A percentile compares a stretch with the other conserved stretches of the same genome.
phyloP scores from a whole-genome alignment of 164 flowering plant genomes.

The Sedum album region DNA sequence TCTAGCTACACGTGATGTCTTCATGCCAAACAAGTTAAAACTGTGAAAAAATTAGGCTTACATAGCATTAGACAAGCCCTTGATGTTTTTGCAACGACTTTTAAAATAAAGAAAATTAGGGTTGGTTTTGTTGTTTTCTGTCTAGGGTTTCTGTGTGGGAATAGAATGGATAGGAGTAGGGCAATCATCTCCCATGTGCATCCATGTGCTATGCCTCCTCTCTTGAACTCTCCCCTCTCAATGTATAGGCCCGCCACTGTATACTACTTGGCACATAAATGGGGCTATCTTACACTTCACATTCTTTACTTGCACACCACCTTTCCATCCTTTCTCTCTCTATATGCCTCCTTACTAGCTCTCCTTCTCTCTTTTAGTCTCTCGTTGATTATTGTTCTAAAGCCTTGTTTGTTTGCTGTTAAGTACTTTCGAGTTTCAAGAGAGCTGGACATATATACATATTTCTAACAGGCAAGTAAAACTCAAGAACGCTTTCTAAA shows the following conservation, averaged over 20 bases:
- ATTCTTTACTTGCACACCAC: not conserved
- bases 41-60: not conserved
- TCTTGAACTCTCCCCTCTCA: constrained; percentile 1
- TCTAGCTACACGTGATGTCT: no score
- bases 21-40: no score
- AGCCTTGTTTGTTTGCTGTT: not conserved
- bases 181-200: constrained; percentile 12
- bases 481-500: not conserved
- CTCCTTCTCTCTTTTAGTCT: not conserved
- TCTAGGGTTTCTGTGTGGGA: constrained; percentile 5
- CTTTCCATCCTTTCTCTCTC: not conserved
- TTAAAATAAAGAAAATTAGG: not conserved
- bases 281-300: not conserved
- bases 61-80: not conserved
- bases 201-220: constrained; percentile 15
- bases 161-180: not conserved
- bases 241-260: constrained; percentile 3
- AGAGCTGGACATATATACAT: not conserved
- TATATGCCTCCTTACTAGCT: not conserved
- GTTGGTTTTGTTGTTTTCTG: not conserved
- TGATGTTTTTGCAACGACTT: no score
- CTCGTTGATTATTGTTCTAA: not conserved
- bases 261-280: constrained; percentile 5
- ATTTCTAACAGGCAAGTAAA: not conserved
- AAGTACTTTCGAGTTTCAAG: not conserved